Percentiles rank a stretch among this genome's conserved stretches.
Conservation (phyloP, 1,284 basidiomycete species). For the Entoloma clypeatum region DNA sequence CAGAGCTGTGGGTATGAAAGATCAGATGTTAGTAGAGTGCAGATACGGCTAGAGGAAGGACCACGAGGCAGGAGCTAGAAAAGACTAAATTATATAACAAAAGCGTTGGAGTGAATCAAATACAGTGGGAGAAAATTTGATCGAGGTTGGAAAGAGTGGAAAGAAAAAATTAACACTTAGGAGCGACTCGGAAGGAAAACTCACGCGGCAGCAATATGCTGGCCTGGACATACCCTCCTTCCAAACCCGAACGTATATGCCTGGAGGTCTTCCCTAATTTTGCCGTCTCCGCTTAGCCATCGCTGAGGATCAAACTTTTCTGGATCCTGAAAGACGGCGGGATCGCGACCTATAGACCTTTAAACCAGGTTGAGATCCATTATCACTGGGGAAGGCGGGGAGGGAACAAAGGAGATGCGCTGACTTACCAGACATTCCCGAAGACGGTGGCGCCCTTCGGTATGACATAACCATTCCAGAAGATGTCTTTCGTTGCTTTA, state of each 20-base stretch:
- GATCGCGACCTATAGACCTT: slow-evolving; percentile 54
- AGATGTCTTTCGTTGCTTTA: slow-evolving; percentile 53
- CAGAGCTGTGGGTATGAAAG: not conserved
- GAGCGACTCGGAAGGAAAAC: too few species aligned
- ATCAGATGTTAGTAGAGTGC: not conserved
- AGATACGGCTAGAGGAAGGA: too few species aligned
- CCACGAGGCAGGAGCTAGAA: too few species aligned
- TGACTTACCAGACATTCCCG: slow-evolving; percentile 54
- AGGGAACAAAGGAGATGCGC: not conserved
- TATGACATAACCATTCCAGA: slow-evolving; percentile 55
- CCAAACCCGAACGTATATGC: slow-evolving; percentile 5
- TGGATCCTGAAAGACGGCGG: slow-evolving; percentile 52
- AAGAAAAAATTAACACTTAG: too few species aligned
- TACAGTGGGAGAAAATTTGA: too few species aligned
- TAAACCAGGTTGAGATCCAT: too few species aligned
- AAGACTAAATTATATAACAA: too few species aligned
- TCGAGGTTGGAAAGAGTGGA: too few species aligned
- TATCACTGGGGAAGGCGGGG: not conserved
- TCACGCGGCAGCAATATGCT: slow-evolving; percentile 2
- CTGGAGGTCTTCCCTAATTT: slow-evolving; percentile 43
- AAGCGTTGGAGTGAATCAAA: too few species aligned
- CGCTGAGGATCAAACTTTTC: slow-evolving; percentile 55
- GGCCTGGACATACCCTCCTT: slow-evolving; percentile 1
- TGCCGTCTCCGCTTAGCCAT: slow-evolving; percentile 50
- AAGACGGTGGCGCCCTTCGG: slow-evolving; percentile 55